Conservation (phyloP, 169 alveolate genomes). For the Eimeria zaria region DNA sequence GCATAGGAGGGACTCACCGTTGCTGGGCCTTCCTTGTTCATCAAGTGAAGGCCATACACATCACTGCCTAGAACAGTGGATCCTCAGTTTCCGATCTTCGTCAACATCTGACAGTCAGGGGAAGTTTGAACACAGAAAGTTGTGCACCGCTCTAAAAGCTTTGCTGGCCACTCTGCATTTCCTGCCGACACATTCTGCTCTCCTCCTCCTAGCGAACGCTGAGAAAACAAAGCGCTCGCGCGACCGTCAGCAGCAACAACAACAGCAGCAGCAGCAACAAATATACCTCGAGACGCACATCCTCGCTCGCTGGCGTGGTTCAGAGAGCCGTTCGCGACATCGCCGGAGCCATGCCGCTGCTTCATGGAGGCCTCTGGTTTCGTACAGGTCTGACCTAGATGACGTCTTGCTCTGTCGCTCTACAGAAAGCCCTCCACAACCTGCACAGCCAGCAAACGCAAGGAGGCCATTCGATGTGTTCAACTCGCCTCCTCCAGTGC, state of each 20-base stretch:
- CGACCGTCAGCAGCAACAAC: not conserved
- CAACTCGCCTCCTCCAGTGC: not conserved
- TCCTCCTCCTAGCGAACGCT: not conserved
- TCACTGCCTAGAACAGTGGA: conserved; percentile 25
- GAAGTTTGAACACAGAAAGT: conserved; percentile 46
- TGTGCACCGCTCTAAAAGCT: conserved; percentile 59
- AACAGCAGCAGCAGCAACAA: not conserved
- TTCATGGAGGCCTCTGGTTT: conserved; percentile 26
- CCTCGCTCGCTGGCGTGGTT: conserved; percentile 25
- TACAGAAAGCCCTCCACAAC: not conserved
- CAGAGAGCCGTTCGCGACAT: not conserved
- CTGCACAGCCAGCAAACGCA: not conserved
- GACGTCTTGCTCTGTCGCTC: conserved; percentile 4
- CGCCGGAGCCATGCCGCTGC: not conserved
- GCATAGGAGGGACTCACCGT: not conserved
- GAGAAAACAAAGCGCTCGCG: not conserved
- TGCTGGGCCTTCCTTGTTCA: not conserved
- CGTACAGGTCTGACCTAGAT: conserved; percentile 24
- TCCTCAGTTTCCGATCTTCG: conserved; percentile 22
- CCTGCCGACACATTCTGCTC: conserved; percentile 55
- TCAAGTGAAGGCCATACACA: not conserved
- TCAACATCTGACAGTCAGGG: not conserved
- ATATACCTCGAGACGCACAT: conserved; percentile 3
- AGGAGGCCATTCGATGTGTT: not conserved
- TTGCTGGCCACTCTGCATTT: conserved; percentile 29